These are phyloP conservation scores for Euphorbia celastroides DNA, from an alignment of 441 rosid species.

Conservation along the genomic window DNA sequence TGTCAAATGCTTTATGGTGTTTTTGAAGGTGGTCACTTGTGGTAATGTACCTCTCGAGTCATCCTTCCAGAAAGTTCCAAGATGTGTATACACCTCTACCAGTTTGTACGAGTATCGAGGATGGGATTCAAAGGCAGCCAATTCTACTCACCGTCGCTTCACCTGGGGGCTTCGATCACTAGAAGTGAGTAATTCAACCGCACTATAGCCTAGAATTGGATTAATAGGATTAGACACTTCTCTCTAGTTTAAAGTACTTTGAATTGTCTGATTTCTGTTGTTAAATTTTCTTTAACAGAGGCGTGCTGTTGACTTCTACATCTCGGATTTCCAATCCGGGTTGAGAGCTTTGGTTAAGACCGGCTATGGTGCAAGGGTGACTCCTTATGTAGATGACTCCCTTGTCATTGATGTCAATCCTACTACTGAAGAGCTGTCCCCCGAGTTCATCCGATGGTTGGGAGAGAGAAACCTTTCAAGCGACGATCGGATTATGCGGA, in stretches of 20 bases:
- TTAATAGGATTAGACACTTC: background rate
- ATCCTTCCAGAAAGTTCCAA: constrained; percentile 87
- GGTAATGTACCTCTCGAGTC: constrained; percentile 98
- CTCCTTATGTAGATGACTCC: constrained; percentile 73
- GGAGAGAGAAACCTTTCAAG: constrained; percentile 66
- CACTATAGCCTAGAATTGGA: background rate
- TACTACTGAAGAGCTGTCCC: constrained; percentile 51
- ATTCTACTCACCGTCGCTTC: constrained; percentile 82
- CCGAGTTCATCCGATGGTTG: constrained; percentile 68
- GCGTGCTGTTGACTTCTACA: constrained; percentile 98
- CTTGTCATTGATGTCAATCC: constrained; percentile 56
- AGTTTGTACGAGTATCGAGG: constrained; percentile 89
- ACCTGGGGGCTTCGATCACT: constrained; percentile 94
- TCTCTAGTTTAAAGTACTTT: background rate
- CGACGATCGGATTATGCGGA: constrained; percentile 62
- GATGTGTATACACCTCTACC: constrained; percentile 96
- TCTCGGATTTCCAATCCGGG: constrained; percentile 99
- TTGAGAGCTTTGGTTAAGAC: constrained; percentile 82
- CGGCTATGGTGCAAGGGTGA: constrained; percentile 68
- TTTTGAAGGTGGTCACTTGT: constrained; percentile 88
- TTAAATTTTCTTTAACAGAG: constrained; percentile 44
- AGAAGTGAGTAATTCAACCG: constrained; percentile 50
- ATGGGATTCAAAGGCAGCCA: constrained; percentile 96
- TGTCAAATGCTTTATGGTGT: constrained; percentile 15
- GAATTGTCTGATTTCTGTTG: constrained; percentile 1